A percentile compares a stretch with the other conserved stretches of the same genome.
phyloP scores from a whole-genome alignment of 2,329 filamentous ascomycete genomes.

The Aspergillus clavatus region DNA sequence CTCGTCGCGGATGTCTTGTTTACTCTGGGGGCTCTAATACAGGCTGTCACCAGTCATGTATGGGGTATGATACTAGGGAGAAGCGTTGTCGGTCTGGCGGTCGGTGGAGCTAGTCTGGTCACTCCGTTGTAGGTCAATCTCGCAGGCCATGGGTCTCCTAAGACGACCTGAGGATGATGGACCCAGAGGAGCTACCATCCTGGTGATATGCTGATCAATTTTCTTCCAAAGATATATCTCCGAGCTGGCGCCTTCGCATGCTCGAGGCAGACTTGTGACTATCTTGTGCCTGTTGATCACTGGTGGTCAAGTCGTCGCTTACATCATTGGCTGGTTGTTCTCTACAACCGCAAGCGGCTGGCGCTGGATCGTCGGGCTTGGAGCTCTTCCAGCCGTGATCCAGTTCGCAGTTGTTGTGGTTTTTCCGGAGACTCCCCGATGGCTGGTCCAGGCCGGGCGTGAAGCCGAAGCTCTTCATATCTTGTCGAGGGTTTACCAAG shows the following conservation, averaged over 20 bases:
- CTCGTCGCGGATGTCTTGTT: constrained; percentile 45
- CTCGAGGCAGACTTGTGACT: constrained; percentile 75
- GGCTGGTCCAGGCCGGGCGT: constrained; percentile 68
- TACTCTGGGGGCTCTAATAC: constrained; percentile 41
- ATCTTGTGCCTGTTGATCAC: constrained; percentile 80
- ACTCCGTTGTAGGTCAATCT: constrained; percentile 58
- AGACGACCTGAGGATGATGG: background rate
- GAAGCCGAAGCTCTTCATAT: constrained; percentile 60
- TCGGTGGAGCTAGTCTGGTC: constrained; percentile 62
- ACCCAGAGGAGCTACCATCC: too few species aligned
- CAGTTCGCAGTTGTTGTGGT: constrained; percentile 64
- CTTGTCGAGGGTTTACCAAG: constrained; percentile 60
- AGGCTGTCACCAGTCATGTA: constrained; percentile 39
- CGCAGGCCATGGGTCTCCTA: background rate
- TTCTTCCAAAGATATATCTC: constrained; percentile 61
- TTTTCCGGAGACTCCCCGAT: constrained; percentile 86
- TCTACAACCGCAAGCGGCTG: constrained; percentile 61
- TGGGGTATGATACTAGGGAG: constrained; percentile 44
- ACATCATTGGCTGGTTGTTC: constrained; percentile 75
- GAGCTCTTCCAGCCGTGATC: constrained; percentile 67
- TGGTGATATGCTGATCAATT: too few species aligned
- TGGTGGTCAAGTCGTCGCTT: constrained; percentile 81
- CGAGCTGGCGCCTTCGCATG: constrained; percentile 72
- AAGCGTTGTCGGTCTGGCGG: constrained; percentile 45
- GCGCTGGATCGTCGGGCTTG: constrained; percentile 88